phyloP scores from a whole-genome alignment of 257 asterid genomes.

The Nicotiana knightiana region DNA sequence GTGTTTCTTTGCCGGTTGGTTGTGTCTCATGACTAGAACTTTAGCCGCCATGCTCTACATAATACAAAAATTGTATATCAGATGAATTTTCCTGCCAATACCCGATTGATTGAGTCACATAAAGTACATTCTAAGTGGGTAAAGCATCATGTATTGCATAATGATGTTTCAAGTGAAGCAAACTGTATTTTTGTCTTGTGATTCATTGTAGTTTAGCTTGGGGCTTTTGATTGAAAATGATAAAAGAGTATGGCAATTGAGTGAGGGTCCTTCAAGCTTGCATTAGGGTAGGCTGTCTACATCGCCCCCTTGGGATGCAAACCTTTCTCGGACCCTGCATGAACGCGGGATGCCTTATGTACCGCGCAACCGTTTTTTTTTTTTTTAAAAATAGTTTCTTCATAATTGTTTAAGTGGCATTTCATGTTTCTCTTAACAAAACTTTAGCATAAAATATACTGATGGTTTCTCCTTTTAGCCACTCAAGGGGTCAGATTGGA shows the following conservation, averaged over 20 bases:
- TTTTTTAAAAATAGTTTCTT: not conserved
- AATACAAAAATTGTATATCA: not conserved
- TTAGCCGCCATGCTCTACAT: not conserved
- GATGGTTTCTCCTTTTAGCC: not conserved
- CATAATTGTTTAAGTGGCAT: not conserved
- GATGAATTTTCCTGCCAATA: not conserved
- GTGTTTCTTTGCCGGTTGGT: not conserved
- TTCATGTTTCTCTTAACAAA: not conserved
- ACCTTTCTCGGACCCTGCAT: no score
- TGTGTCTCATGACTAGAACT: not conserved
- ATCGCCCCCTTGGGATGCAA: no score
- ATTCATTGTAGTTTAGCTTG: not conserved
- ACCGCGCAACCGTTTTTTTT: no score
- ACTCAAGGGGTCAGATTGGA: no score
- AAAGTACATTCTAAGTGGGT: not conserved
- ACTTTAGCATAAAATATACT: not conserved
- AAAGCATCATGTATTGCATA: not conserved
- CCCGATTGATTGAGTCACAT: not conserved
- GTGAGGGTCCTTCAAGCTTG: not conserved
- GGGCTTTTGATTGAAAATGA: no score
- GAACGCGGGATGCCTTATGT: no score
- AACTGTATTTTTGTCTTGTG: not conserved
- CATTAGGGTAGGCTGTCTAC: no score
- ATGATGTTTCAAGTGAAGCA: not conserved
- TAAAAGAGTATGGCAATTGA: not conserved